phyloP scores from a whole-genome alignment of 352 stramenopile genomes.

The Blastocystis sp. region DNA sequence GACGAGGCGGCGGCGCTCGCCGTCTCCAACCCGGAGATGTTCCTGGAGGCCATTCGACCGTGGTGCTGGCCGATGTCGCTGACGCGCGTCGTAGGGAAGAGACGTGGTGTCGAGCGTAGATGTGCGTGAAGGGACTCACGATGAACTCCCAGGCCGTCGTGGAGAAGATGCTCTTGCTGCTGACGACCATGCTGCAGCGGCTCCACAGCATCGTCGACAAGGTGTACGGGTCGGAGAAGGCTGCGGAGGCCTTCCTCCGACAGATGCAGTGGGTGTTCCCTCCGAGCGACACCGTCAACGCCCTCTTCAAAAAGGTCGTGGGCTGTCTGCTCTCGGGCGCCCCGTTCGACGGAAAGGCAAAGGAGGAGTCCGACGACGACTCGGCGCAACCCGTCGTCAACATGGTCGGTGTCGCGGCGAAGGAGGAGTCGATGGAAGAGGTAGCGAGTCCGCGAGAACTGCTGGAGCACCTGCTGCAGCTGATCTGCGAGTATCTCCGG shows the following conservation, averaged over 20 bases:
- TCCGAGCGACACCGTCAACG: neutral
- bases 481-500: neutral
- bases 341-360: neutral
- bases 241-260: neutral
- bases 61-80: neutral
- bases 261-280: neutral
- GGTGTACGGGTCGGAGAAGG: neutral
- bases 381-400: neutral
- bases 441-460: neutral
- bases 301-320: conserved; percentile 15
- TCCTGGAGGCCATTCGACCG: neutral
- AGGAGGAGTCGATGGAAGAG: neutral
- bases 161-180: neutral
- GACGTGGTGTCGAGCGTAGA: neutral
- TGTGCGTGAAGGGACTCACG: neutral
- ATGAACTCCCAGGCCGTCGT: neutral
- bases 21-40: neutral
- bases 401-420: neutral
- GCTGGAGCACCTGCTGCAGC: neutral
- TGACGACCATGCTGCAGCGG: neutral
- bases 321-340: neutral
- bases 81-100: neutral
- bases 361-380: neutral
- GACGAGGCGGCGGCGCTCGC: neutral
- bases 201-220: neutral